phyloP scores from a whole-genome alignment of 495 filamentous ascomycete species.

The Physcia stellaris region DNA sequence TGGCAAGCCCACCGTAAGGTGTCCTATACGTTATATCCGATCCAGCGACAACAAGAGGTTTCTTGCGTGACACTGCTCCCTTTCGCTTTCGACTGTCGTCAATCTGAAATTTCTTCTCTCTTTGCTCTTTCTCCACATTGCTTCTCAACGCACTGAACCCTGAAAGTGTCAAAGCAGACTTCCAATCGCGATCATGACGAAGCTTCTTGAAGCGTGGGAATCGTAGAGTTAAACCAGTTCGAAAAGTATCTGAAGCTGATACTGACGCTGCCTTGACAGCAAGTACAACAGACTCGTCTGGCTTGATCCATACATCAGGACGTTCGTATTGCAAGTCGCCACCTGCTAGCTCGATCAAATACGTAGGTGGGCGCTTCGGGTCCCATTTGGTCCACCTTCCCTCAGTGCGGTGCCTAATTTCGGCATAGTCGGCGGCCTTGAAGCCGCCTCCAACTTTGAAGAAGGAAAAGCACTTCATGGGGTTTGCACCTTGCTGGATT shows the following conservation, averaged over 20 bases:
- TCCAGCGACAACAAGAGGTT: conserved; percentile 57
- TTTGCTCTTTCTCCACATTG: conserved; percentile 57
- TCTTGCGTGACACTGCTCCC: conserved; percentile 47
- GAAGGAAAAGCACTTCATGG: conserved; percentile 77
- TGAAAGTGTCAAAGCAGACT: conserved; percentile 56
- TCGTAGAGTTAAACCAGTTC: conserved; percentile 63
- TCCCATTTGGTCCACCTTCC: conserved; percentile 89
- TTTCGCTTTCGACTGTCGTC: conserved; percentile 56
- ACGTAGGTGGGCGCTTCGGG: conserved; percentile 57
- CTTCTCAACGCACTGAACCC: conserved; percentile 63
- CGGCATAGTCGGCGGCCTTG: conserved; percentile 68
- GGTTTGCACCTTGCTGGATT: conserved; percentile 37
- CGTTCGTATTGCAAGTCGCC: conserved; percentile 59
- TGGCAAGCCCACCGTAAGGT: conserved; percentile 41
- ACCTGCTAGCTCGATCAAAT: conserved; percentile 71
- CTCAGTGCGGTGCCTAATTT: conserved; percentile 70
- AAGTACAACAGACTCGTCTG: conserved; percentile 73
- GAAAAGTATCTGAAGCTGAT: conserved; percentile 59
- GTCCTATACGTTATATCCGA: conserved; percentile 36
- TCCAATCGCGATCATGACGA: conserved; percentile 73
- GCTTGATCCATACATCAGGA: conserved; percentile 90
- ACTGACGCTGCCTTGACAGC: conserved; percentile 85
- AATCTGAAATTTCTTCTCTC: conserved; percentile 67
- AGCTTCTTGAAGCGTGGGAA: conserved; percentile 86
- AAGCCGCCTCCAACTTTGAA: conserved; percentile 95